Percentiles rank a stretch among this genome's conserved stretches.
Evolutionary conservation across 2,329 filamentous ascomycete genomes (phyloP).

Genomic region (Apiospora phragmitis): DNA sequence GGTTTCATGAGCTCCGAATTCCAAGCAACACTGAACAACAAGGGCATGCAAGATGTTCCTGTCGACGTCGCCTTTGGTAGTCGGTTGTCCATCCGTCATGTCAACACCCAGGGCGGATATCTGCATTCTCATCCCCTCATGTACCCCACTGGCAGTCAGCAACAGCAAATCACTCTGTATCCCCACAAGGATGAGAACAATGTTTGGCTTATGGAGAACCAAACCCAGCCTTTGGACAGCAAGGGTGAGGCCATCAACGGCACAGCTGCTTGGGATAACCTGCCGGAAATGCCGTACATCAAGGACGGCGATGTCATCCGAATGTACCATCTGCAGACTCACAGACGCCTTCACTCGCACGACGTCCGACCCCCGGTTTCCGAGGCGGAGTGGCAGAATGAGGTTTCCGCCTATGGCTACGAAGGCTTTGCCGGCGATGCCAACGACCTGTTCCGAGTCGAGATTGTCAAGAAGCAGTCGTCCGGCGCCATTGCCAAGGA

Average conservation of each 20-base stretch:
- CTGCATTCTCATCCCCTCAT: constrained; percentile 95
- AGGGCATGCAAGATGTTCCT: constrained; percentile 92
- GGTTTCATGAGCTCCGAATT: constrained; percentile 99
- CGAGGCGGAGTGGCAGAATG: constrained; percentile 91
- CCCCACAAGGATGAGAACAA: constrained; percentile 99
- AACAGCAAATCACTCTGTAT: constrained; percentile 97
- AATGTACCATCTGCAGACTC: constrained; percentile 80
- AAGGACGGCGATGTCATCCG: constrained; percentile 78
- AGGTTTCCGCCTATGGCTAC: constrained; percentile 95
- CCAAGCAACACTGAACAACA: constrained; percentile 94
- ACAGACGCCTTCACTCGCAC: constrained; percentile 92
- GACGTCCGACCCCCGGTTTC: constrained; percentile 85
- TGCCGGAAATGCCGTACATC: constrained; percentile 67
- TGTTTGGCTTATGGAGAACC: constrained; percentile 84
- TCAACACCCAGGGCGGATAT: constrained; percentile 97
- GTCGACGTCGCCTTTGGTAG: constrained; percentile 91
- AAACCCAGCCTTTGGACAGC: constrained; percentile 82
- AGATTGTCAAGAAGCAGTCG: constrained; percentile 91
- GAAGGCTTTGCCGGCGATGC: constrained; percentile 96
- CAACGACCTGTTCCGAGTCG: constrained; percentile 92
- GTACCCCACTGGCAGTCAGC: constrained; percentile 97
- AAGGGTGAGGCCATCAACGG: constrained; percentile 79
- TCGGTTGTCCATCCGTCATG: constrained; percentile 81
- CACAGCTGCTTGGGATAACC: constrained; percentile 78
- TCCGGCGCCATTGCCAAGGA: constrained; percentile 77